phyloP scores from a whole-genome alignment of 805 yeast genomes.

The Suhomyces faveliae region DNA sequence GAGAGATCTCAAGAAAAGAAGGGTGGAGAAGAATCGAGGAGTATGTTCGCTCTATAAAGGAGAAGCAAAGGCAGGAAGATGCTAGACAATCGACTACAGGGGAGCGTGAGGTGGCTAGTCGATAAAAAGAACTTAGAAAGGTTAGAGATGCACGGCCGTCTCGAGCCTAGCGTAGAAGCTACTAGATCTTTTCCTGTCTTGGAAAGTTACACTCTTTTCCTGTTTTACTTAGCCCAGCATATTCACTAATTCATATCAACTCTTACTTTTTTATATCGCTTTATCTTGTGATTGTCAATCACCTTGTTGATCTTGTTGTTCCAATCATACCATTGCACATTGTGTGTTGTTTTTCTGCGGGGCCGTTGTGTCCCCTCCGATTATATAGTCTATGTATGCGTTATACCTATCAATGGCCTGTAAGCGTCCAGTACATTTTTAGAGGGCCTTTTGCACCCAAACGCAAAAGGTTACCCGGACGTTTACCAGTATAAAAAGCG shows the following conservation, averaged over 20 bases:
- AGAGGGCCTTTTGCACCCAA: background rate
- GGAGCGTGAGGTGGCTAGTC: constrained; percentile 2
- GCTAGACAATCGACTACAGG: background rate
- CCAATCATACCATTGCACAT: background rate
- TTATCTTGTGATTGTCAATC: background rate
- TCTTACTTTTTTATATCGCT: background rate
- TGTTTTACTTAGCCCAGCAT: background rate
- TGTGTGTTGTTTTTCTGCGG: background rate
- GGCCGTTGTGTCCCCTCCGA: background rate
- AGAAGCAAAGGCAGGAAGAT: constrained; percentile 9
- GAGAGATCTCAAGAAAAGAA: constrained; percentile 59
- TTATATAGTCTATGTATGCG: background rate
- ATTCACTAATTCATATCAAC: background rate
- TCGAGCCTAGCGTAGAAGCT: constrained; percentile 1
- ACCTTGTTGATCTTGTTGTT: constrained; percentile 1
- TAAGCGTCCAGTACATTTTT: no score
- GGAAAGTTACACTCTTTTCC: background rate
- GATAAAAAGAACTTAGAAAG: background rate
- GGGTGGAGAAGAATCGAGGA: constrained; percentile 72
- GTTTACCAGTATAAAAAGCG: background rate
- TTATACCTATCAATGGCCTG: background rate
- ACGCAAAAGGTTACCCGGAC: background rate
- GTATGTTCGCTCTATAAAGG: constrained; percentile 43
- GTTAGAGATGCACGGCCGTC: background rate
- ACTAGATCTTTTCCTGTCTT: background rate